Evolutionary conservation across 768 basidiomycete species (phyloP), one percentile per base, ranked within the genome.

Genomic region (Gloeostereum incarnatum): DNA sequence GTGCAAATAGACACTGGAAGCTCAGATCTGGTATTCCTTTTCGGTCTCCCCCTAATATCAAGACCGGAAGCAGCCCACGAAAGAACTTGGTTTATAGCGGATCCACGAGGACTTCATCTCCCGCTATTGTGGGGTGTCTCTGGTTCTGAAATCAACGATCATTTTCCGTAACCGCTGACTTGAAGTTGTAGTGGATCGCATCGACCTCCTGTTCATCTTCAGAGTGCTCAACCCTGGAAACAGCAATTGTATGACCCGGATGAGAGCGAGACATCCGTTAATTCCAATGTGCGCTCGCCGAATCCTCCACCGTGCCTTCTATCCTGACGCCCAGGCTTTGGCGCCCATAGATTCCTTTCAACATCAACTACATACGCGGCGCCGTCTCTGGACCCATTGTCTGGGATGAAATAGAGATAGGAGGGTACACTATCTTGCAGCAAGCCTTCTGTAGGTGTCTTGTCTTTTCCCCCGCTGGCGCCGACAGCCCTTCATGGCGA

Each of bases 1-100:
- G 56, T 88, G 1, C 83, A 87, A 49, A 70, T 89, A 24, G 86
- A 89, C 48, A 85, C 81, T 0, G 87, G 86, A 20, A 88, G 86
- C 0, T 82, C 83, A 0, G 86, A 89, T 58, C 63, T 86, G 17
- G 84, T 85, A n/a, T 37, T 35, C 36, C 20, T 14, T 30, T 39
- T 23, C 23, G 10, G 16, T 37, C 45, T 24, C 31, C 33, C 24
- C 39, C 14, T 5, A n/a, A n/a, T n/a, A n/a, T n/a, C n/a, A n/a
- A n/a, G n/a, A n/a, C n/a, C n/a, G n/a, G n/a, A n/a, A n/a, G n/a
- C n/a, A n/a, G n/a, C n/a, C n/a, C n/a, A n/a, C n/a, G n/a, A n/a
- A n/a, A n/a, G n/a, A n/a, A n/a, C n/a, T n/a, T n/a, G n/a, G n/a
- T n/a, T n/a, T n/a, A n/a, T n/a, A n/a, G n/a, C n/a, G n/a, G n/a